Evolutionary conservation across 768 basidiomycete species (phyloP), one percentile per base, ranked within the genome.

Genomic region (Austroboletus eburneus): DNA sequence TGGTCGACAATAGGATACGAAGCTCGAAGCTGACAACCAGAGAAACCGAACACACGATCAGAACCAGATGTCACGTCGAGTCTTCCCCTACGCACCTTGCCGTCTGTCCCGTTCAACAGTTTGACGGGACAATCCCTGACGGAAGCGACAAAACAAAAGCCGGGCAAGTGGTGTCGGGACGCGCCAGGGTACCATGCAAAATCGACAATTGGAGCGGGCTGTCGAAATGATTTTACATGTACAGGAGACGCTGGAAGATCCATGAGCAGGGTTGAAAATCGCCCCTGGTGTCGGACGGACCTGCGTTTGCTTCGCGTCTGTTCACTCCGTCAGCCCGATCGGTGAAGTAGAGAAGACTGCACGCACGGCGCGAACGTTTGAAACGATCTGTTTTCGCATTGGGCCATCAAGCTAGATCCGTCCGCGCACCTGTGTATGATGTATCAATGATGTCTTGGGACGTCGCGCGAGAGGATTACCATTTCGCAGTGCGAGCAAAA

Each of bases 1-100:
- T 98, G 94, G 63, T 97, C 93, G 9, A 97, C 78, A 32, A 97
- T 95, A 33, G 75, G 74, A 64, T 98, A 97, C 1, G 91, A 93
- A 0, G 93, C 95, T 16, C 94, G 80, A 17, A 91, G 77, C 94
- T 96, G 29, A n/a, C 4, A 24, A n/a, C 27, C 21, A 14, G 22
- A 32, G 5, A 9, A 30, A 5, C 12, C 27, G 27, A 14, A 24
- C 22, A 37, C n/a, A 29, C 22, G n/a, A 5, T 29, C n/a, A 3
- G 12, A 14, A 18, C 3, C 16, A 33, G 5, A n/a, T n/a, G n/a
- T n/a, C n/a, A n/a, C n/a, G 18, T 8, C 22, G 16, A 9, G 17
- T 24, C 9, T 9, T 20, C 12, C n/a, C n/a, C 10, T 2, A 59
- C 77, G 39, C 58, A 92, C 94, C 63, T 83, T 70, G 35, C 88